These are phyloP conservation scores for Coprinopsis cinerea DNA, from an alignment of 768 basidiomycete genomes.

Conservation along the genomic window DNA sequence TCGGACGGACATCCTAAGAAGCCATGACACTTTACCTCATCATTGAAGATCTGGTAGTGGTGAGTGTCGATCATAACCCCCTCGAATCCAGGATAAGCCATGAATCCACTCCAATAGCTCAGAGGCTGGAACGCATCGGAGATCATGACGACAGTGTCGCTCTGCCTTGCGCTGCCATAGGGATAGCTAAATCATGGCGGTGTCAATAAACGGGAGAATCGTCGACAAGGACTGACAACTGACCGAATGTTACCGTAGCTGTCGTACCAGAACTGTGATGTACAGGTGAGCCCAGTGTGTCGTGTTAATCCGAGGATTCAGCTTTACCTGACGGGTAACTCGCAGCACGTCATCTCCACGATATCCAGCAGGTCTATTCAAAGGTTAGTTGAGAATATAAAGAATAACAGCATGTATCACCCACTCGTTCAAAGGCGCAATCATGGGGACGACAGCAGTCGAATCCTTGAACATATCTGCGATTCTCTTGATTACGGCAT, in stretches of 20 bases:
- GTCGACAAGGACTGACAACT: slow-evolving; percentile 7
- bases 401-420: slow-evolving; percentile 11
- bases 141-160: slow-evolving; percentile 61
- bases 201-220: slow-evolving; percentile 8
- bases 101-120: slow-evolving; percentile 62
- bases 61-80: slow-evolving; percentile 80
- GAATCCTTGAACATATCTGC: slow-evolving; percentile 53
- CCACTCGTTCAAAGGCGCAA: slow-evolving; percentile 79
- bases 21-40: slow-evolving; percentile 34
- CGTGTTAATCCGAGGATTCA: too few species aligned
- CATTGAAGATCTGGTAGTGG: slow-evolving; percentile 70
- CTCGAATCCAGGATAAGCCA: slow-evolving; percentile 43
- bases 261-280: slow-evolving; percentile 65
- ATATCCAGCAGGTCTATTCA: slow-evolving; percentile 66
- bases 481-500: slow-evolving; percentile 57
- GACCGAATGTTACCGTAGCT: slow-evolving; percentile 73
- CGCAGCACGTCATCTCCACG: slow-evolving; percentile 43
- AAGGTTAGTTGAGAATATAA: neutral
- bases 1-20: slow-evolving; percentile 2
- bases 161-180: slow-evolving; percentile 36
- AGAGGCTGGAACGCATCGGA: slow-evolving; percentile 79
- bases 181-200: slow-evolving; percentile 26
- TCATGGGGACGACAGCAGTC: slow-evolving; percentile 51
- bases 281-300: neutral
- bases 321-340: slow-evolving; percentile 37